phyloP scores from a whole-genome alignment of 2,329 filamentous ascomycete species.

The Xylaria sp. region DNA sequence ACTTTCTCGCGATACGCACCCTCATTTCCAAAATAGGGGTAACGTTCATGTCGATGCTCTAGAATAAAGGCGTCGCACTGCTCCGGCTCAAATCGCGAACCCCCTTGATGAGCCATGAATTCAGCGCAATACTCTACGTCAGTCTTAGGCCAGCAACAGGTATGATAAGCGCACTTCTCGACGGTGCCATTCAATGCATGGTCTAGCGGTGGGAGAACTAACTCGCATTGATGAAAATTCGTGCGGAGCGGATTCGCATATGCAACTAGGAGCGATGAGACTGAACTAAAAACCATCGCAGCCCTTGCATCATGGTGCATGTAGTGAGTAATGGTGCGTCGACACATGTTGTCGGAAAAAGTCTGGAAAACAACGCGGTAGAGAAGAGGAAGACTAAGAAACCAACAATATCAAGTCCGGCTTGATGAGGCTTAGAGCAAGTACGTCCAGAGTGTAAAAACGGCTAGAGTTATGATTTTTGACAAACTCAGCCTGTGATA shows the following conservation, averaged over 20 bases:
- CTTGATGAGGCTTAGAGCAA: conserved; percentile 16
- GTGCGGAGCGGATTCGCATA: conserved; percentile 43
- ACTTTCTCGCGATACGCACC: neutral
- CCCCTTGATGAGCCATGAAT: neutral
- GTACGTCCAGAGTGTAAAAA: conserved; percentile 1
- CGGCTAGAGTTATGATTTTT: neutral
- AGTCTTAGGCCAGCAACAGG: conserved; percentile 37
- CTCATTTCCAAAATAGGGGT: conserved; percentile 39
- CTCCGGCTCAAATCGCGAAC: conserved; percentile 34
- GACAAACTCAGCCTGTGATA: neutral
- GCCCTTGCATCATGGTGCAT: conserved; percentile 48
- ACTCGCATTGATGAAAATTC: conserved; percentile 42
- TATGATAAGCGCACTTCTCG: conserved; percentile 42
- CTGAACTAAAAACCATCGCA: conserved; percentile 39
- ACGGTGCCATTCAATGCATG: conserved; percentile 8
- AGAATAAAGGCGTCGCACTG: conserved; percentile 37
- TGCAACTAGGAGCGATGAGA: neutral
- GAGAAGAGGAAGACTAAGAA: neutral
- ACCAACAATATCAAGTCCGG: conserved; percentile 10
- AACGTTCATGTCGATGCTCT: conserved; percentile 41
- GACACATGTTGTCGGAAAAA: conserved; percentile 41
- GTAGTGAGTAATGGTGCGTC: conserved; percentile 37
- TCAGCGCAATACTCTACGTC: conserved; percentile 34
- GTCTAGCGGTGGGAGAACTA: conserved; percentile 14
- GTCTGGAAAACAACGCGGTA: neutral